These are phyloP conservation scores for Penicillium turbatum DNA, from an alignment of 495 filamentous ascomycete genomes.

Conservation along the genomic window DNA sequence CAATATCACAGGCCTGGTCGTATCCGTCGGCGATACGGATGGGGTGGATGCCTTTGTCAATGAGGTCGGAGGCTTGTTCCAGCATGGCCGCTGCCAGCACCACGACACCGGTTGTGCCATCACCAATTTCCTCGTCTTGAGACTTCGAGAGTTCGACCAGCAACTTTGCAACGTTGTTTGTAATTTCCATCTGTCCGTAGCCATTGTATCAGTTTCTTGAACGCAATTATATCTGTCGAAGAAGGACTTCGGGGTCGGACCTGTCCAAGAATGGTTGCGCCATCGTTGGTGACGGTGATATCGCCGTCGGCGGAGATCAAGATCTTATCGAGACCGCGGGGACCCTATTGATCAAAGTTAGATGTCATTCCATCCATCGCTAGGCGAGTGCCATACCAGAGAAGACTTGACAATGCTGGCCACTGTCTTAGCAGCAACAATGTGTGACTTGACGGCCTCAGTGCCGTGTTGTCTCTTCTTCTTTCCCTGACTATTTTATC, in stretches of 20 bases:
- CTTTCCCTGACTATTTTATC: slow-evolving; percentile 73
- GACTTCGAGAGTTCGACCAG: slow-evolving; percentile 98
- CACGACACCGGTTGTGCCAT: slow-evolving; percentile 97
- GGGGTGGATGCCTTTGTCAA: slow-evolving; percentile 99
- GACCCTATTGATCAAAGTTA: slow-evolving; percentile 54
- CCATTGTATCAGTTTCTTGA: slow-evolving; percentile 16
- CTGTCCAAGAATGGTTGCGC: slow-evolving; percentile 92
- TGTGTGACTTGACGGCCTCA: slow-evolving; percentile 96
- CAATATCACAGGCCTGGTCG: slow-evolving; percentile 94
- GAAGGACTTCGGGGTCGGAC: slow-evolving; percentile 34
- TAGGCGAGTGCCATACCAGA: slow-evolving; percentile 46
- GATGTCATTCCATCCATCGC: slow-evolving; percentile 1
- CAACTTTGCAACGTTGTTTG: slow-evolving; percentile 96
- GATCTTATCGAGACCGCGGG: slow-evolving; percentile 97
- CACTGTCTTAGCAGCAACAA: slow-evolving; percentile 91
- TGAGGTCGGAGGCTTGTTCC: slow-evolving; percentile 96
- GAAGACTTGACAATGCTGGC: slow-evolving; percentile 97
- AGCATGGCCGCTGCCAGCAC: slow-evolving; percentile 92
- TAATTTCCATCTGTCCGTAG: slow-evolving; percentile 81
- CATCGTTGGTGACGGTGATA: slow-evolving; percentile 99
- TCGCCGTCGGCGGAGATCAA: slow-evolving; percentile 98
- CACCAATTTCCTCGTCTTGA: slow-evolving; percentile 98
- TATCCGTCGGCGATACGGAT: slow-evolving; percentile 98
- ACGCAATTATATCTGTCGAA: background rate
- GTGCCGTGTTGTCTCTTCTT: slow-evolving; percentile 96